Base-by-base conservation (phyloP, 345 rosid genomes). In the Pseudoturritis turrita region DNA sequence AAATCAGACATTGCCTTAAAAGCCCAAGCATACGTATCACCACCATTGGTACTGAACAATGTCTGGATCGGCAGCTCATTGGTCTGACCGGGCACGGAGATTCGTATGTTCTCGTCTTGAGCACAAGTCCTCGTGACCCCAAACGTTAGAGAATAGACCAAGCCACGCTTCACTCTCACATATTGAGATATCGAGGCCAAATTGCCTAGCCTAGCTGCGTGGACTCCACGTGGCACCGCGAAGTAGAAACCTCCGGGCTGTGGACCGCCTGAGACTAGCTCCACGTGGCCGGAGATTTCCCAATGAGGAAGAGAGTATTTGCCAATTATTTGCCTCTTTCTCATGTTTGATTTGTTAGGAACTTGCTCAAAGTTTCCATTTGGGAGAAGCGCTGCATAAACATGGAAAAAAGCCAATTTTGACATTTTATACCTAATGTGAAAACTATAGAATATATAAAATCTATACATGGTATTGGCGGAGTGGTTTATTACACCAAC, bases 61-160 rank as follows among this genome's bases (percentile, higher is more conserved):
- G 97, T 93, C 53, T 90, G 91, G 45, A 90, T 74, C 2, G 93
- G 78, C 0, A 90, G 82, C 33, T 88, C 92, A 4, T 70, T 68
- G 14, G 84, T 56, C 70, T 85, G 91, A 3, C 86, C 86, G 0
- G 83, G 83, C 11, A 85, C 90, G 0, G 84, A 76, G 54, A 93
- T 52, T 68, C 80, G 46, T 0, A 90, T 57, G 52, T 81, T 88
- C 72, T 93, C 97, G 15, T 87, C 96, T 26, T 89, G 96, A 3
- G 98, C 96, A 15, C 98, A 92, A 6, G 87, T 87, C 68, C 87
- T 80, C 0, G 98, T 88, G 53, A 84, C 82, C 5, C 96, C 97
- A 49, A 93, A 90, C 0, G 97, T 93, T 54, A 93, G 74, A 21
- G 96, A 67, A 68, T 93, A 93, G 49, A 68, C 35, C 10, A 75